A percentile compares a stretch with the other conserved stretches of the same genome.
These are phyloP conservation scores for Mycena leptocephala DNA, from an alignment of 768 basidiomycete species.

Conservation along the genomic window DNA sequence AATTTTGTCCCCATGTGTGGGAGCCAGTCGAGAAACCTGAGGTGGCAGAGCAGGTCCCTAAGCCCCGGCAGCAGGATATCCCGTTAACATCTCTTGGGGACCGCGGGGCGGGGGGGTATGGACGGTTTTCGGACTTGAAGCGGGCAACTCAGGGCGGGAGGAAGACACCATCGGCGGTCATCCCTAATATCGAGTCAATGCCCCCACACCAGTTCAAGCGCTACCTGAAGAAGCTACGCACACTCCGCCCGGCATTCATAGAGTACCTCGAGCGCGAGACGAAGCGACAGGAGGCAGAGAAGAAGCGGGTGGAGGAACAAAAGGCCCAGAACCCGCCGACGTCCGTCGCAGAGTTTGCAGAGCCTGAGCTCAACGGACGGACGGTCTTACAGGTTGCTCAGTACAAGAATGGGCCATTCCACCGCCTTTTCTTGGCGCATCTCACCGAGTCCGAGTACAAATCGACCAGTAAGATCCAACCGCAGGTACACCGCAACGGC, in stretches of 20 bases:
- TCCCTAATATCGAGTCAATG: constrained; percentile 77
- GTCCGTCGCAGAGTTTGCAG: background rate
- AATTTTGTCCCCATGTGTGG: constrained; percentile 51
- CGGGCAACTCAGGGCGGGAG: background rate
- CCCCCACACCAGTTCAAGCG: constrained; percentile 67
- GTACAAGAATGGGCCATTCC: constrained; percentile 35
- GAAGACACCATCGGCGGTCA: constrained; percentile 31
- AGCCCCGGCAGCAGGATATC: constrained; percentile 23
- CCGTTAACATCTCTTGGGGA: constrained; percentile 30
- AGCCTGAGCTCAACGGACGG: constrained; percentile 29
- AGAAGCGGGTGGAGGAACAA: background rate
- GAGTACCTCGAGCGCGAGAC: constrained; percentile 55
- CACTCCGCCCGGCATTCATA: constrained; percentile 70
- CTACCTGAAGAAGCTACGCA: constrained; percentile 74
- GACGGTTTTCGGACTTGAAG: constrained; percentile 34
- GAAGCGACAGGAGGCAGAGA: constrained; percentile 12
- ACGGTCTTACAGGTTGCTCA: constrained; percentile 46
- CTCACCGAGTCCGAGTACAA: constrained; percentile 37
- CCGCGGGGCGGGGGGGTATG: constrained; percentile 46
- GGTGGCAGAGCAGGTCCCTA: constrained; percentile 20
- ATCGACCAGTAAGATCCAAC: constrained; percentile 63
- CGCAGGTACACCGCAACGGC: constrained; percentile 75
- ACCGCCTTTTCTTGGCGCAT: constrained; percentile 57
- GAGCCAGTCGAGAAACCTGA: background rate
- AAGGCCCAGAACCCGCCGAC: background rate